Evolutionary conservation across 805 yeast species (phyloP).

Genomic region (Zygotorulaspora florentina): DNA sequence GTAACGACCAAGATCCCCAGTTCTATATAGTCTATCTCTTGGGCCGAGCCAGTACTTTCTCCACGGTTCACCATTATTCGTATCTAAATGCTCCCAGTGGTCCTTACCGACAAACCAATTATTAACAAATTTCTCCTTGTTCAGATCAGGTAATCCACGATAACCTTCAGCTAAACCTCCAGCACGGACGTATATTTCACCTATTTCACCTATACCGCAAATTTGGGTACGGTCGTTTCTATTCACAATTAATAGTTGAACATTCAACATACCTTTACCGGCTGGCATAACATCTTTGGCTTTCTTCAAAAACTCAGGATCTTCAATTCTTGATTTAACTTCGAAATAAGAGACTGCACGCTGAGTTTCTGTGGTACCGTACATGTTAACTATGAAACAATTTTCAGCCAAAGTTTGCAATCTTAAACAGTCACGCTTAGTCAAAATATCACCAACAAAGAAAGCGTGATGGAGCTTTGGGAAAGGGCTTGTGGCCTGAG

Average conservation of each 20-base stretch:
- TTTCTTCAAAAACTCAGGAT: conserved; percentile 69
- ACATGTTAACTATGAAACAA: conserved; percentile 91
- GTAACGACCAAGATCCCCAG: conserved; percentile 96
- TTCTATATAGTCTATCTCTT: conserved; percentile 91
- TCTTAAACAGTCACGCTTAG: conserved; percentile 94
- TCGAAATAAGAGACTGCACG: conserved; percentile 94
- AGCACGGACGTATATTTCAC: conserved; percentile 97
- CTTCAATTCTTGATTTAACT: conserved; percentile 66
- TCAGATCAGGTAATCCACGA: conserved; percentile 84
- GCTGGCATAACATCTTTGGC: conserved; percentile 98
- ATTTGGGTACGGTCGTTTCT: conserved; percentile 81
- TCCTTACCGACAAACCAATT: conserved; percentile 82
- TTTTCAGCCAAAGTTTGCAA: conserved; percentile 89
- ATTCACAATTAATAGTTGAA: conserved; percentile 89
- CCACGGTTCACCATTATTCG: conserved; percentile 53
- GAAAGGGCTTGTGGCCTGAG: conserved; percentile 87
- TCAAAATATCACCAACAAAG: conserved; percentile 95
- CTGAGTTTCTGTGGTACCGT: conserved; percentile 99
- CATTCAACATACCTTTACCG: conserved; percentile 95
- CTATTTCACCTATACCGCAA: conserved; percentile 98
- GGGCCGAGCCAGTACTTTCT: conserved; percentile 86
- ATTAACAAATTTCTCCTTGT: conserved; percentile 78
- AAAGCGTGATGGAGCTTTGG: conserved; percentile 91
- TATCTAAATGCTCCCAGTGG: conserved; percentile 59
- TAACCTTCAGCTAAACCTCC: conserved; percentile 98